Conservation (phyloP, 169 alveolate genomes). For the Cryptosporidium sp. region DNA sequence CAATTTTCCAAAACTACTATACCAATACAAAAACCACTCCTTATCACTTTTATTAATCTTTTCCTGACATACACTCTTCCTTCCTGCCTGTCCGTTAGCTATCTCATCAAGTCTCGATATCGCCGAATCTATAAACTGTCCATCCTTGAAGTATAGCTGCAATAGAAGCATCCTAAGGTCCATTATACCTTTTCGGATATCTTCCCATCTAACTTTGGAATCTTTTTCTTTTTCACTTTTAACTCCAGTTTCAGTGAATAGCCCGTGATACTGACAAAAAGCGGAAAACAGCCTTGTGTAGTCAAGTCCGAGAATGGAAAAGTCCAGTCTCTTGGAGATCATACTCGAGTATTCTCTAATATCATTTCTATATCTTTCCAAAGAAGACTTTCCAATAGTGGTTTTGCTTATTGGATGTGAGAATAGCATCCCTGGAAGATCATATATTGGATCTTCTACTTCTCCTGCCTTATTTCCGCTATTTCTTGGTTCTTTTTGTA, state of each 20-base stretch:
- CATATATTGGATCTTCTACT: background rate
- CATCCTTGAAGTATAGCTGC: conserved; percentile 46
- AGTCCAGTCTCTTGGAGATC: background rate
- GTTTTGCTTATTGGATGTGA: conserved; percentile 55
- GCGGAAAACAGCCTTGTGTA: background rate
- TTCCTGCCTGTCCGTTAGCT: background rate
- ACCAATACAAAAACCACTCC: conserved; percentile 40
- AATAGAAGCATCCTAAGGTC: conserved; percentile 20
- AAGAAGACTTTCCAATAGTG: conserved; percentile 59
- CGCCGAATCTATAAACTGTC: conserved; percentile 20
- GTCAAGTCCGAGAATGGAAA: conserved; percentile 18
- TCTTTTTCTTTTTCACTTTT: background rate
- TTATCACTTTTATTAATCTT: background rate
- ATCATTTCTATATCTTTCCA: conserved; percentile 38
- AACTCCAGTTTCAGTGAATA: background rate
- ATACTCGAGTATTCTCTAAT: conserved; percentile 27
- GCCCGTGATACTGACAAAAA: background rate
- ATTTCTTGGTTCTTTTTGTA: too few species aligned
- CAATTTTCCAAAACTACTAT: conserved; percentile 25
- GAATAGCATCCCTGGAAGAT: conserved; percentile 39
- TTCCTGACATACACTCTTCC: background rate
- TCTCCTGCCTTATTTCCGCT: background rate
- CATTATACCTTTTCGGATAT: conserved; percentile 55
- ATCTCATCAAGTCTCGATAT: conserved; percentile 17
- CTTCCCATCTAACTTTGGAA: conserved; percentile 19